These are phyloP conservation scores for Saccharomycopsis crataegensis DNA, from an alignment of 1,139 yeast genomes.

Conservation along the genomic window DNA sequence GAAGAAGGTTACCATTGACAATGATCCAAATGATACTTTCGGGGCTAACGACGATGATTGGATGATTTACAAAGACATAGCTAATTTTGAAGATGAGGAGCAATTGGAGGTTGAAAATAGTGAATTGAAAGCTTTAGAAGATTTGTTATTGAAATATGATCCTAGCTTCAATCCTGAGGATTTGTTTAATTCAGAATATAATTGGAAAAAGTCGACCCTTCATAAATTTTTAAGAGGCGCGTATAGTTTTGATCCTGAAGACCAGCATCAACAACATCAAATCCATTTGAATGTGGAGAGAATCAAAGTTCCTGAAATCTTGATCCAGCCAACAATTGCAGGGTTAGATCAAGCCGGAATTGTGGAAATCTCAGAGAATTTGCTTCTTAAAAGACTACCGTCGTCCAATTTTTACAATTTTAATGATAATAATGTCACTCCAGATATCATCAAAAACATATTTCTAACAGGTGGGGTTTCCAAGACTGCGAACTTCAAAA, in stretches of 20 bases:
- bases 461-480: slow-evolving; percentile 87
- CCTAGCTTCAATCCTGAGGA: slow-evolving; percentile 82
- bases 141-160: slow-evolving; percentile 69
- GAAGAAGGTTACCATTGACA: slow-evolving; percentile 63
- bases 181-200: slow-evolving; percentile 73
- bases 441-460: slow-evolving; percentile 46
- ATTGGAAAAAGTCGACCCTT: slow-evolving; percentile 74
- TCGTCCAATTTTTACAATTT: slow-evolving; percentile 38
- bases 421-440: slow-evolving; percentile 25
- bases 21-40: slow-evolving; percentile 89
- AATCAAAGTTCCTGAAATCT: slow-evolving; percentile 82
- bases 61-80: slow-evolving; percentile 82
- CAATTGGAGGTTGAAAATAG: slow-evolving; percentile 66
- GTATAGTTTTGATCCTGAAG: slow-evolving; percentile 57
- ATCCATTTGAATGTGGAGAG: slow-evolving; percentile 86
- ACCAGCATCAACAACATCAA: slow-evolving; percentile 72
- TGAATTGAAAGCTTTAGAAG: slow-evolving; percentile 57
- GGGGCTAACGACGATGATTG: slow-evolving; percentile 97
- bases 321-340: slow-evolving; percentile 91
- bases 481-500: slow-evolving; percentile 53
- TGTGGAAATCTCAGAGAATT: slow-evolving; percentile 64
- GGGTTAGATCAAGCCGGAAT: slow-evolving; percentile 96
- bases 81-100: slow-evolving; percentile 67
- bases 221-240: slow-evolving; percentile 91
- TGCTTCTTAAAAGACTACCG: slow-evolving; percentile 53